phyloP scores from a whole-genome alignment of 305 asterid species.

The Rubia balearica region DNA sequence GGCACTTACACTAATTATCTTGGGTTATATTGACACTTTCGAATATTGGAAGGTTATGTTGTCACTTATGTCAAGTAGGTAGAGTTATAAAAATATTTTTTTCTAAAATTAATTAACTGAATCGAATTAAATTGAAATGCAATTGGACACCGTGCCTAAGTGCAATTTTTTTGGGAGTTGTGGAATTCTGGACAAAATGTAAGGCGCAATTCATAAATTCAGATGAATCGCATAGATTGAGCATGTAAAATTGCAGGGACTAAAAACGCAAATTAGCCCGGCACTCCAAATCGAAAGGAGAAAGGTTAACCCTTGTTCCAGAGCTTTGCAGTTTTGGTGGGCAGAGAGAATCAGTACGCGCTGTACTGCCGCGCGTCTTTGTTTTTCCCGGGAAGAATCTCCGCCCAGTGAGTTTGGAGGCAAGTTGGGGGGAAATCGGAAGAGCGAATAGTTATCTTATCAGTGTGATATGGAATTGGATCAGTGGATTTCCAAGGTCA shows the following conservation, averaged over 20 bases:
- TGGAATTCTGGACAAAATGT: background rate
- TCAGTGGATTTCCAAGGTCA: conserved; percentile 79
- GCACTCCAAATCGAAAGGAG: conserved; percentile 6
- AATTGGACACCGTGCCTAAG: background rate
- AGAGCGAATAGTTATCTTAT: no score
- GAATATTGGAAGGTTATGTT: no score
- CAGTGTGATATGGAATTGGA: conserved; percentile 71
- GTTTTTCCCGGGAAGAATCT: background rate
- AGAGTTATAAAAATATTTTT: no score
- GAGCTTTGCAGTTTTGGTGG: background rate
- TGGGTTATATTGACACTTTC: no score
- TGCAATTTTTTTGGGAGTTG: background rate
- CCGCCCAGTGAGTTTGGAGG: background rate
- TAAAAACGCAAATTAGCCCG: background rate
- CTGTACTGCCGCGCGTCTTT: background rate
- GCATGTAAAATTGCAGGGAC: background rate
- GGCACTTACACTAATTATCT: no score
- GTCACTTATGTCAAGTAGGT: no score
- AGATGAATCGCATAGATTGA: background rate
- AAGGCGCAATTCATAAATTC: background rate
- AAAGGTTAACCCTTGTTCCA: conserved; percentile 7
- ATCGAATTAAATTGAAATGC: no score
- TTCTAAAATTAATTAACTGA: no score
- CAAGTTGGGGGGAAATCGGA: background rate
- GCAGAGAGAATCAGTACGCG: background rate